These are phyloP conservation scores for Podospora bellae-mahoneyi DNA, from an alignment of 495 filamentous ascomycete genomes.

Conservation along the genomic window DNA sequence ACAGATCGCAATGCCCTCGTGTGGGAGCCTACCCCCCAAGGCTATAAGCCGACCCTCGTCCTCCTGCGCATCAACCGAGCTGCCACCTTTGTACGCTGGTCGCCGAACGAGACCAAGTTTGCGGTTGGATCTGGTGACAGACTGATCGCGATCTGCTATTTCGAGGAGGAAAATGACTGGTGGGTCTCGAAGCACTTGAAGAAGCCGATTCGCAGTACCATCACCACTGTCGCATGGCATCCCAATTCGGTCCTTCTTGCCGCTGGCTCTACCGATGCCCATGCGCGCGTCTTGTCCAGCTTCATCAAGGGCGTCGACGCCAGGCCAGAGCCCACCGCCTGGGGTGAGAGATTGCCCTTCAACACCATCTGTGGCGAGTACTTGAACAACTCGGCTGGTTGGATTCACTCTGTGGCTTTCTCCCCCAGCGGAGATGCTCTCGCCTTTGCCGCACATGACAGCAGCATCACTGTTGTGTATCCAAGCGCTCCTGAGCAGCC, in stretches of 20 bases:
- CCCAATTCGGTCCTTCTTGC: conserved; percentile 94
- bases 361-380: conserved; percentile 97
- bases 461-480: conserved; percentile 93
- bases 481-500: conserved; percentile 88
- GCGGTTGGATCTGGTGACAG: conserved; percentile 94
- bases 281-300: conserved; percentile 89
- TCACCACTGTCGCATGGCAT: conserved; percentile 92
- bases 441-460: conserved; percentile 90
- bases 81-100: conserved; percentile 96
- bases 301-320: conserved; percentile 94
- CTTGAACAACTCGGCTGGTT: conserved; percentile 90
- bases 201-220: conserved; percentile 94
- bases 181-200: conserved; percentile 99
- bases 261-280: conserved; percentile 93
- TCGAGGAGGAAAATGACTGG: conserved; percentile 98
- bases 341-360: conserved; percentile 94
- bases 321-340: conserved; percentile 81
- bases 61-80: conserved; percentile 96
- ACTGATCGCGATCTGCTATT: conserved; percentile 97
- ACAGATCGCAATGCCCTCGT: conserved; percentile 97
- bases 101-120: conserved; percentile 93
- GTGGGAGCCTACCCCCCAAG: conserved; percentile 85
- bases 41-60: conserved; percentile 96
- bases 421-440: conserved; percentile 87
- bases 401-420: conserved; percentile 89